phyloP scores from a whole-genome alignment of 2,329 filamentous ascomycete species.

The Neospermospora avenae region DNA sequence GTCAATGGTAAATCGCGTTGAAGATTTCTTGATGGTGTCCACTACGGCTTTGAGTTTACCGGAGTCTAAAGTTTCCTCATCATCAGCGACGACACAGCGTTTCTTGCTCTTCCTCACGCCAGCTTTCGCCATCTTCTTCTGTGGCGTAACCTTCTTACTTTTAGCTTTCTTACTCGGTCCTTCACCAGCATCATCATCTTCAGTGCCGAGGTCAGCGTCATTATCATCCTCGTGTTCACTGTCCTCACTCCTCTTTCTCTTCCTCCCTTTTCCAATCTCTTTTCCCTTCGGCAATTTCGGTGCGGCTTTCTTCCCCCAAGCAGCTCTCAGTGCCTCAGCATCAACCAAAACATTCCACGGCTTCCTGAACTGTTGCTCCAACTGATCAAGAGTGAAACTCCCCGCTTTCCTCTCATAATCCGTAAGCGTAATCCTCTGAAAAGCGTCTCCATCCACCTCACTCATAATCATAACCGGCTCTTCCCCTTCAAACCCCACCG shows the following conservation, averaged over 20 bases:
- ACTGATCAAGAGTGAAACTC: conserved; percentile 17
- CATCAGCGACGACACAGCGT: neutral
- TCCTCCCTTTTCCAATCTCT: neutral
- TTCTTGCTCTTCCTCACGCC: conserved; percentile 62
- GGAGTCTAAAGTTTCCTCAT: no score
- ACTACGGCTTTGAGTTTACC: no score
- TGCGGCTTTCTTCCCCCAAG: neutral
- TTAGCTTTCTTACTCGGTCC: conserved; percentile 76
- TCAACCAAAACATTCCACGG: neutral
- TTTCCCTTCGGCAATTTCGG: neutral
- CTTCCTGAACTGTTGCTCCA: neutral
- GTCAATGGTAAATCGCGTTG: neutral
- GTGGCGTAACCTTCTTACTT: conserved; percentile 92
- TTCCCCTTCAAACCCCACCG: neutral
- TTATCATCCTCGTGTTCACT: neutral
- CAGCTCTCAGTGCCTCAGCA: neutral
- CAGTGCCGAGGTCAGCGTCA: neutral
- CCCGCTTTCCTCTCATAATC: conserved; percentile 23
- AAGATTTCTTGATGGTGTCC: neutral
- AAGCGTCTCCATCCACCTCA: neutral
- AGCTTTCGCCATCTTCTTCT: conserved; percentile 76
- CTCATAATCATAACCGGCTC: conserved; percentile 8
- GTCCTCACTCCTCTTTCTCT: neutral
- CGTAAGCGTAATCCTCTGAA: neutral
- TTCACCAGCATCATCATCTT: neutral